Base-by-base conservation (phyloP, 257 asterid species). In the Misopates orontium region DNA sequence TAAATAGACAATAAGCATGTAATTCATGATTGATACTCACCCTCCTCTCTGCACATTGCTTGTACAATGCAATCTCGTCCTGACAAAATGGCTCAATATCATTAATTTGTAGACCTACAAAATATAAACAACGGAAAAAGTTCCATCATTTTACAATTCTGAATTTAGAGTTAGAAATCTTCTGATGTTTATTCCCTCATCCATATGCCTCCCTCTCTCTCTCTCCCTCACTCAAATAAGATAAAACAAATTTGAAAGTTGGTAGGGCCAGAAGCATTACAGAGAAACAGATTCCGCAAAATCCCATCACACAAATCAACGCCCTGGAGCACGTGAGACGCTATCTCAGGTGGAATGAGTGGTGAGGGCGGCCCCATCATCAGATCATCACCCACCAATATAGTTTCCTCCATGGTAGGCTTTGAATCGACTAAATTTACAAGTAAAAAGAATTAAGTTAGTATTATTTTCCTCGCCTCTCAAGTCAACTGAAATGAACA, bases 311-410 rank as follows among this genome's bases (percentile, higher is more conserved):
- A 94, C 57, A 85, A 69, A 72, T 94, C 85, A 66, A 88, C 95
- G 44, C 97, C 99, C 79, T 88, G 83, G 42, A 94, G 96, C 58
- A 94, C 96, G 32, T 90, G 99, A 60, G 99, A 84, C 1, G 96
- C 96, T 66, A 90, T 94, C 78, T 94, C 96, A 42, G 96, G 93
- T 51, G 99, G 97, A 73, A 94, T 84, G 66, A 90, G 28, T 5
- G 96, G 99, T 22, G 97, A 88, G 31, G 97, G 96, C 5, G 91
- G 99, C 16, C 96, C 97, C 89, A 79, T 78, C 99, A 94, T 94
- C 71, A 94, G 85, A 80, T 94, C 97, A 84, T 94, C 97, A 65
- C 96, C 99, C 78, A 94, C 96, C 77, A 94, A 80, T 70, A 90
- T 86, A 48, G 95, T 94, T 75, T 94, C 99, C 88, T 94, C 99